Evolutionary conservation across 352 stramenopile genomes (phyloP).

Genomic region (Globisporangium yorkense): DNA sequence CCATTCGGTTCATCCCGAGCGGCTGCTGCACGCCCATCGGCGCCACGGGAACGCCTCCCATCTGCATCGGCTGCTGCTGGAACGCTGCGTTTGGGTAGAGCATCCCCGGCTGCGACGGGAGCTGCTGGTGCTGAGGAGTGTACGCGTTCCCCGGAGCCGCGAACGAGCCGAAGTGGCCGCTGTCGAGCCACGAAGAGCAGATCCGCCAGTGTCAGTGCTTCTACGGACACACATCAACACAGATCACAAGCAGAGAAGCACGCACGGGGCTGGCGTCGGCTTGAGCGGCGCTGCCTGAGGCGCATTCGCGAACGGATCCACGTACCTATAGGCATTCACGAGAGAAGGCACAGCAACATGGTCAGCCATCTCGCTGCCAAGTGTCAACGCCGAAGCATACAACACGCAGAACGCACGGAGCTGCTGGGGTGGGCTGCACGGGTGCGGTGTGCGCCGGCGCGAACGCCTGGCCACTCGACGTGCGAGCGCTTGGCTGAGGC

Average conservation of each 20-base stretch:
- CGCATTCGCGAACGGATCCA: conserved; percentile 58
- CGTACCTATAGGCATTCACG: conserved; percentile 22
- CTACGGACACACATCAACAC: too few species aligned
- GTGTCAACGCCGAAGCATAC: neutral
- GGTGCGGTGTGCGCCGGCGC: conserved; percentile 4
- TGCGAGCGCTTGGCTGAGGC: conserved; percentile 13
- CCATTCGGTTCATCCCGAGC: conserved; percentile 8
- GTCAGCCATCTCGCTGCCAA: neutral
- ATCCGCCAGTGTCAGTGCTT: neutral
- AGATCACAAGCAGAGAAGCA: neutral
- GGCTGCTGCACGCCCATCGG: conserved; percentile 12
- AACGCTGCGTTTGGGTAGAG: conserved; percentile 15
- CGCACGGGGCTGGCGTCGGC: conserved; percentile 23
- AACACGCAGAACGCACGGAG: conserved; percentile 3
- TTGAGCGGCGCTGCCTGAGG: conserved; percentile 37
- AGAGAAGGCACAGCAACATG: neutral
- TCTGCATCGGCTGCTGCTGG: conserved; percentile 22
- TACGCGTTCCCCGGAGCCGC: conserved; percentile 20
- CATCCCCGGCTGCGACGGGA: conserved; percentile 14
- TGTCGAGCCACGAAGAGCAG: conserved; percentile 5
- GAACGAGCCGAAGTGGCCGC: conserved; percentile 51
- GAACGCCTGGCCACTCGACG: conserved; percentile 23
- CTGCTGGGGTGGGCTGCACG: conserved; percentile 1
- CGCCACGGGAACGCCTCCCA: conserved; percentile 6
- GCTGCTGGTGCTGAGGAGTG: conserved; percentile 17